Percentiles rank a stretch among this genome's conserved stretches.
phyloP scores from a whole-genome alignment of 1,139 yeast genomes.

The Dujonia santamariae region DNA sequence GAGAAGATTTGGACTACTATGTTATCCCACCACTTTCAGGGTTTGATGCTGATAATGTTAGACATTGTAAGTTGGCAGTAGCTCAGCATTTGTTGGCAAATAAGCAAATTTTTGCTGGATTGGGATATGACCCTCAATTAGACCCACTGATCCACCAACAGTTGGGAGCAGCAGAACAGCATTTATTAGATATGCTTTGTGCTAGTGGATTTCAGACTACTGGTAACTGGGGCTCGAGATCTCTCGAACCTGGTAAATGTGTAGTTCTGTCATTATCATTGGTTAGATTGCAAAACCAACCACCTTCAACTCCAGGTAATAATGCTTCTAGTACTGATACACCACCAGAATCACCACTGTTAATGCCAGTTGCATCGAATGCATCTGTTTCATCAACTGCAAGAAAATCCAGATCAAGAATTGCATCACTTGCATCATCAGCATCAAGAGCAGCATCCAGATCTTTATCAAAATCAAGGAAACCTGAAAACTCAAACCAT shows the following conservation, averaged over 20 bases:
- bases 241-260: conserved; percentile 81
- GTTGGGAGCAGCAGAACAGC: conserved; percentile 92
- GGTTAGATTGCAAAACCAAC: conserved; percentile 52
- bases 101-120: conserved; percentile 70
- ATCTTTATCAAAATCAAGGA: conserved; percentile 46
- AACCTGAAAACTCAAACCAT: conserved; percentile 27
- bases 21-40: conserved; percentile 74
- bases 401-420: conserved; percentile 46
- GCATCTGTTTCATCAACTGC: conserved; percentile 32
- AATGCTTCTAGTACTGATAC: conserved; percentile 18
- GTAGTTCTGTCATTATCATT: conserved; percentile 83
- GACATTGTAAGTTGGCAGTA: conserved; percentile 64
- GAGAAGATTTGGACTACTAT: conserved; percentile 94
- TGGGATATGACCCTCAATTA: conserved; percentile 39
- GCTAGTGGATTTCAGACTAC: conserved; percentile 74
- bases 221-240: conserved; percentile 85
- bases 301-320: conserved; percentile 7
- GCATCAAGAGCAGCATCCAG: conserved; percentile 52
- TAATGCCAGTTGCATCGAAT: conserved; percentile 46
- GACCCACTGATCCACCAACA: conserved; percentile 35
- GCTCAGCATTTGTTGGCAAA: conserved; percentile 52
- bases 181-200: conserved; percentile 91
- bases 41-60: conserved; percentile 50
- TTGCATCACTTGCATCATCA: conserved; percentile 39
- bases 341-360: conserved; percentile 47